Evolutionary conservation across 2,329 filamentous ascomycete genomes (phyloP).

Genomic region (Hypoxylon sp.): DNA sequence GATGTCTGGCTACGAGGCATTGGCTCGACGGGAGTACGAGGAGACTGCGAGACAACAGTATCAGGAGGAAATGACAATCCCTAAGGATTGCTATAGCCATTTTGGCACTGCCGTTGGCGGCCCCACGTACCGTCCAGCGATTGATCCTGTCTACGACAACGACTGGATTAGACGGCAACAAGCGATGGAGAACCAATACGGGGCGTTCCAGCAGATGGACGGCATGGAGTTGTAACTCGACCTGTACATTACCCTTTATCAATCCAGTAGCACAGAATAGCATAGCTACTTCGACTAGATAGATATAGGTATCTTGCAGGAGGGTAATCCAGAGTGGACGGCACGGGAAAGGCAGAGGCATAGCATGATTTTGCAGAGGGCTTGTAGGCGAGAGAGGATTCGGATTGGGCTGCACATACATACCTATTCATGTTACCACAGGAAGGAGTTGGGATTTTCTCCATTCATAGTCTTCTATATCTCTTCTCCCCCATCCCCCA

Average conservation of each 20-base stretch:
- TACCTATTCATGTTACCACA: constrained; percentile 40
- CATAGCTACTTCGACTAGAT: constrained; percentile 29
- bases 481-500: constrained; percentile 25
- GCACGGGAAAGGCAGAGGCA: background rate
- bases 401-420: constrained; percentile 43
- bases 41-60: constrained; percentile 59
- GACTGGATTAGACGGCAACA: constrained; percentile 65
- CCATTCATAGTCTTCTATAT: constrained; percentile 41
- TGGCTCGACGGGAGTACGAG: constrained; percentile 76
- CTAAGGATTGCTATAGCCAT: constrained; percentile 62
- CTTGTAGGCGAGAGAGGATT: constrained; percentile 9
- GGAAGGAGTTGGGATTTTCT: constrained; percentile 41
- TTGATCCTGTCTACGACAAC: constrained; percentile 77
- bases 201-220: constrained; percentile 67
- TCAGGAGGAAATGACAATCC: constrained; percentile 52
- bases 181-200: constrained; percentile 79
- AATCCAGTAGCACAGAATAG: constrained; percentile 32
- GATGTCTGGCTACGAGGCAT: constrained; percentile 81
- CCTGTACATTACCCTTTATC: constrained; percentile 38
- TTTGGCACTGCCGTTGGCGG: constrained; percentile 60
- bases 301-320: constrained; percentile 28
- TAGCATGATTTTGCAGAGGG: background rate
- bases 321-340: background rate
- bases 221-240: constrained; percentile 50
- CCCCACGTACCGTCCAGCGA: constrained; percentile 67